Percentiles rank a stretch among this genome's conserved stretches.
phyloP scores from a whole-genome alignment of 148 eudicot species.

The Fagopyrum tataricum region DNA sequence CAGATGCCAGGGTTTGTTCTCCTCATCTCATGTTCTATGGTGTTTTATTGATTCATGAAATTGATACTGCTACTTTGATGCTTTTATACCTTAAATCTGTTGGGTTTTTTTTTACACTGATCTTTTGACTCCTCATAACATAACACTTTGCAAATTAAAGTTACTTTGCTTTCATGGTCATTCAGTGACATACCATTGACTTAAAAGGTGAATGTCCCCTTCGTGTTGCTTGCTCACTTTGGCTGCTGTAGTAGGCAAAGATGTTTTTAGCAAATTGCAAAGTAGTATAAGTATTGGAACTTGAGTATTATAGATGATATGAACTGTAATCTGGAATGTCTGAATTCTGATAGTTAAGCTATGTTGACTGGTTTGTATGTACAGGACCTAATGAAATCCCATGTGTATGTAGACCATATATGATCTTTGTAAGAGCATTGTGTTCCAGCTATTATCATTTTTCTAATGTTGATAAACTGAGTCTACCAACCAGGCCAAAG shows the following conservation, averaged over 20 bases:
- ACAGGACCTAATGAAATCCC: not conserved
- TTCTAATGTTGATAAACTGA: not conserved
- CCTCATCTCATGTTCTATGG: not conserved
- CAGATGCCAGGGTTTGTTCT: conserved; percentile 82
- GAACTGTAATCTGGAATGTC: not conserved
- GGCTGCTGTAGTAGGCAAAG: not conserved
- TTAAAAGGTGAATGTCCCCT: not conserved
- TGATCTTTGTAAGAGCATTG: not conserved
- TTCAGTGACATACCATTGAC: not conserved
- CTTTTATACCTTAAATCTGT: not conserved
- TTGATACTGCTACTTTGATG: not conserved
- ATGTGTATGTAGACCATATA: not conserved
- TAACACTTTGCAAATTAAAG: not conserved
- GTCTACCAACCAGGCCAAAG: not conserved
- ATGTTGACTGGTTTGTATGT: not conserved
- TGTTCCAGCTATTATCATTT: not conserved
- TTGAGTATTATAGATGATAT: not conserved
- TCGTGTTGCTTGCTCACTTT: not conserved
- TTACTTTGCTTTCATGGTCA: not conserved
- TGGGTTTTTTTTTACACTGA: not conserved
- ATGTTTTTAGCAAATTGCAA: not conserved
- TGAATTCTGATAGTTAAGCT: not conserved
- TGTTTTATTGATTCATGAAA: not conserved
- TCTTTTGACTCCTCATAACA: not conserved
- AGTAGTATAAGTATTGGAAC: not conserved